Base-by-base conservation (phyloP, 345 rosid species). In the Boechera stricta region DNA sequence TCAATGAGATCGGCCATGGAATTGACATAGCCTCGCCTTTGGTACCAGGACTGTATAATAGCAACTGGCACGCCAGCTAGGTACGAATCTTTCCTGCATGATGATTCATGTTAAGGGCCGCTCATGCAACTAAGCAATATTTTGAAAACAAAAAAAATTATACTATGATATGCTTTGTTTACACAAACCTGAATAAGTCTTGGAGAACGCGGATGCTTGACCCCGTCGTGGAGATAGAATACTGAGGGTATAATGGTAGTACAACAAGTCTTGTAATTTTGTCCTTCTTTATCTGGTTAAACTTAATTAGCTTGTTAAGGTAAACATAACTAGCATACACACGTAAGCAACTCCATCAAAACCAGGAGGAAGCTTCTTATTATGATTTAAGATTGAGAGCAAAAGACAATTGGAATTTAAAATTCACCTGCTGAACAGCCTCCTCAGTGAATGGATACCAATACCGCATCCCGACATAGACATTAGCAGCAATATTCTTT, bases 211-310 rank as follows among this genome's bases (percentile, higher is more conserved):
- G 96, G 67, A 95, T 77, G 82, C 99, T 95, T 48, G 98, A 95
- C 6, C 98, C 98, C 28, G 97, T 92, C 35, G 99, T 92, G 33
- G 99, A 91, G 71, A 95, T 95, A 54, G 98, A 92, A 65, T 85
- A 91, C 72, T 92, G 99, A 35, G 99, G 99, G 82, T 92, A 95
- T n/a, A 95, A 85, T 3, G 99, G 99, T 68, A 95, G 91, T 72
- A 95, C 90, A 65, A 95, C 96, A 67, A 92, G 99, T 81, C 83
- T 91, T 44, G 96, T 87, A 64, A 92, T 89, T 69, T 72, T 77
- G 72, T 95, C 99, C 78, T 69, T 83, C 86, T 87, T 92, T 65
- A 95, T 91, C 97, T 92, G 84, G 0, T 68, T 38, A 24, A 53
- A 76, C 2, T 31, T 5, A 79, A 77, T 12, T 53, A 36, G 35